These are phyloP conservation scores for Paxillus involutus DNA, from an alignment of 768 basidiomycete genomes.

Conservation along the genomic window DNA sequence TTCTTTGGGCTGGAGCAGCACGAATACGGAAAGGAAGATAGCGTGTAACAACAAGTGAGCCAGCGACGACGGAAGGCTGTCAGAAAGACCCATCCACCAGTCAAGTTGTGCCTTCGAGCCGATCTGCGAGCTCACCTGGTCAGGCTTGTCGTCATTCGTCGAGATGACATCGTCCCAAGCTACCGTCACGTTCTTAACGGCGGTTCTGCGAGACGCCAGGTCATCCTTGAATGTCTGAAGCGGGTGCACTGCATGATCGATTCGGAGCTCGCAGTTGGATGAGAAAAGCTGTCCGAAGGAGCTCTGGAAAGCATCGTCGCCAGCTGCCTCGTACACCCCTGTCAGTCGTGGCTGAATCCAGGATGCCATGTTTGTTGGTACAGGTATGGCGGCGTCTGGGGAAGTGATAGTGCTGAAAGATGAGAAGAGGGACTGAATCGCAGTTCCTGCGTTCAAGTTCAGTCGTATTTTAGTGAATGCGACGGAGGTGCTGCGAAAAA, in stretches of 20 bases:
- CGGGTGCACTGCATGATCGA: conserved; percentile 27
- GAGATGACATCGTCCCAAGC: conserved; percentile 38
- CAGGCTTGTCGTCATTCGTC: conserved; percentile 21
- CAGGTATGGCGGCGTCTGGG: not conserved
- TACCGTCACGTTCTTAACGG: conserved; percentile 21
- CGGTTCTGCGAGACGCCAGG: conserved; percentile 17
- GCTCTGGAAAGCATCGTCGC: conserved; percentile 8
- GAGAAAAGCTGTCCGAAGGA: conserved; percentile 34
- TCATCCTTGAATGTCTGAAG: conserved; percentile 30
- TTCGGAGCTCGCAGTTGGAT: conserved; percentile 30
- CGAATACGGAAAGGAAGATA: conserved; percentile 41
- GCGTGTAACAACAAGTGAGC: conserved; percentile 39
- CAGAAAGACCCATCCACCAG: too few species aligned
- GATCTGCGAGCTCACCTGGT: conserved; percentile 16
- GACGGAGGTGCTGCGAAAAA: not conserved
- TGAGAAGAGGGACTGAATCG: not conserved
- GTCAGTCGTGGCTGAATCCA: conserved; percentile 34
- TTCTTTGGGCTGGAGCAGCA: conserved; percentile 35
- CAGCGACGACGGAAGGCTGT: conserved; percentile 39
- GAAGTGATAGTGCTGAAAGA: not conserved
- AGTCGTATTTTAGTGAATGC: not conserved
- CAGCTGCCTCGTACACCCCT: conserved; percentile 22
- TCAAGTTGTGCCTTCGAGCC: too few species aligned
- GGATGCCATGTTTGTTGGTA: conserved; percentile 5
- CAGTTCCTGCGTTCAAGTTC: not conserved